Base-by-base conservation (phyloP, 305 asterid species). In the Solanum aculeatissimum region DNA sequence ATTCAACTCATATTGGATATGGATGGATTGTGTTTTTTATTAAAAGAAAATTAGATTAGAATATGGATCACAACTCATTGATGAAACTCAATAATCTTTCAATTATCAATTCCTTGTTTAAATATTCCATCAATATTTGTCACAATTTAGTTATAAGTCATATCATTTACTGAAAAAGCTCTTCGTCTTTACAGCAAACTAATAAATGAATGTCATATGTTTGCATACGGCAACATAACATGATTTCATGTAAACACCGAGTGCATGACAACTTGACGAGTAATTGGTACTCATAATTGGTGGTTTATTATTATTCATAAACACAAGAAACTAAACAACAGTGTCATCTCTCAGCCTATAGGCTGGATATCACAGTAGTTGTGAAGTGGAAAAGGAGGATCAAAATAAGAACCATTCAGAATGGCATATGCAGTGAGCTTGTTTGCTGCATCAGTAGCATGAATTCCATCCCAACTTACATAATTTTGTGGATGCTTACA, bases 391-490 rank as follows among this genome's bases (percentile, higher is more conserved):
- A n/a, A n/a, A n/a, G n/a, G n/a, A n/a, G n/a, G n/a, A n/a, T n/a
- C n/a, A n/a, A n/a, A n/a, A n/a, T n/a, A n/a, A n/a, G n/a, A n/a
- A n/a, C n/a, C n/a, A n/a, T n/a, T n/a, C n/a, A n/a, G n/a, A n/a
- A n/a, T n/a, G n/a, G n/a, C n/a, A n/a, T n/a, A n/a, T n/a, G n/a
- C n/a, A n/a, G n/a, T n/a, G n/a, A n/a, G n/a, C n/a, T n/a, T n/a
- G n/a, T n/a, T n/a, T n/a, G n/a, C n/a, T n/a, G n/a, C n/a, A n/a
- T n/a, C n/a, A n/a, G n/a, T n/a, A n/a, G n/a, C n/a, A n/a, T n/a
- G n/a, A n/a, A n/a, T n/a, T n/a, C 97, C 98, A 85, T 95, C 96
- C 95, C 95, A 95, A 83, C 97, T 93, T 3, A 93, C 97, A 77
- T 92, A 92, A 18, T 85, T 89, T 83, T 92, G 72, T 40, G 98